phyloP scores from a whole-genome alignment of 2,329 filamentous ascomycete species.

The Fusarium compactum region DNA sequence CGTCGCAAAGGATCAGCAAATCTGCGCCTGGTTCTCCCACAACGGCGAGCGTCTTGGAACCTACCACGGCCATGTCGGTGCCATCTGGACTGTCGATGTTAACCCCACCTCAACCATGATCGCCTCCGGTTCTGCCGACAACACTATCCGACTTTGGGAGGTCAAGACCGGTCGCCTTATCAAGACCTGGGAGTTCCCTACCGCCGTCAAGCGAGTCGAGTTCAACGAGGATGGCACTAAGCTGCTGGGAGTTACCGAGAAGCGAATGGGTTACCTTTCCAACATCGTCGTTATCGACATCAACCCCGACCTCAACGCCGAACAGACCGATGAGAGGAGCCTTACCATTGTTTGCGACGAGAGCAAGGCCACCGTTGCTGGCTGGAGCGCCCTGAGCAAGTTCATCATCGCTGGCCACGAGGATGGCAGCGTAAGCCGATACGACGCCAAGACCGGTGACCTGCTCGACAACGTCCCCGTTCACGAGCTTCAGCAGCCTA shows the following conservation, averaged over 20 bases:
- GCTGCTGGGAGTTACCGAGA: slow-evolving; percentile 95
- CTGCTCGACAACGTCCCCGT: slow-evolving; percentile 82
- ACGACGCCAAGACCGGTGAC: slow-evolving; percentile 92
- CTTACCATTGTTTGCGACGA: slow-evolving; percentile 93
- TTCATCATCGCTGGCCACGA: slow-evolving; percentile 99
- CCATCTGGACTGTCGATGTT: slow-evolving; percentile 98
- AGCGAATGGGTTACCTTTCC: slow-evolving; percentile 95
- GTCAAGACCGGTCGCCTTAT: slow-evolving; percentile 91
- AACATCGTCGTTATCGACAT: slow-evolving; percentile 95
- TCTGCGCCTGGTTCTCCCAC: slow-evolving; percentile 96
- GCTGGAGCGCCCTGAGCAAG: slow-evolving; percentile 93
- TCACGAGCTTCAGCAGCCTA: slow-evolving; percentile 84
- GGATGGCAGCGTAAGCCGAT: slow-evolving; percentile 91
- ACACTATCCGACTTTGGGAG: slow-evolving; percentile 98
- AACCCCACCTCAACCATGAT: slow-evolving; percentile 92
- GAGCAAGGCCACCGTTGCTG: slow-evolving; percentile 97
- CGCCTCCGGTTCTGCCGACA: slow-evolving; percentile 96
- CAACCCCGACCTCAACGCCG: slow-evolving; percentile 81
- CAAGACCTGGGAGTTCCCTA: slow-evolving; percentile 98
- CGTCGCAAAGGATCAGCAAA: slow-evolving; percentile 93
- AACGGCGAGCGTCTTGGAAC: slow-evolving; percentile 98
- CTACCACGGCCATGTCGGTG: slow-evolving; percentile 96
- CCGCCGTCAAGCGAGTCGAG: slow-evolving; percentile 96
- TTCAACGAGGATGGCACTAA: slow-evolving; percentile 94
- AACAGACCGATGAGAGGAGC: slow-evolving; percentile 85